Percentiles rank a stretch among this genome's conserved stretches.
phyloP scores from a whole-genome alignment of 352 stramenopile species.

The Elongisporangium anandrum region DNA sequence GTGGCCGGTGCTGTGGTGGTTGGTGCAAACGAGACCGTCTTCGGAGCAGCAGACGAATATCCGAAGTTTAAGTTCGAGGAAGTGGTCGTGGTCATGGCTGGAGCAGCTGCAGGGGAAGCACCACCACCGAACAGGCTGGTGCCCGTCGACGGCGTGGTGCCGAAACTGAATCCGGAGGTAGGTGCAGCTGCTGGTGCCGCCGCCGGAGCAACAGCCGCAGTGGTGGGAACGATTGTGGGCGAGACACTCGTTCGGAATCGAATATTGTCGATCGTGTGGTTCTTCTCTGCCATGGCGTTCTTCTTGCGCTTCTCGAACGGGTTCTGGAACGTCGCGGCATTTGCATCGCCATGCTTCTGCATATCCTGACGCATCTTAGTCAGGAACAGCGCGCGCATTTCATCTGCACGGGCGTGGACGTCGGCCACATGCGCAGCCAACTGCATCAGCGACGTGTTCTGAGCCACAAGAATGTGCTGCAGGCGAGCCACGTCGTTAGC shows the following conservation, averaged over 20 bases:
- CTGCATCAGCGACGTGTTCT: slow-evolving; percentile 77
- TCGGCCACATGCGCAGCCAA: slow-evolving; percentile 67
- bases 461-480: slow-evolving; percentile 70
- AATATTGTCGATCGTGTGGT: slow-evolving; percentile 67
- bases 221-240: slow-evolving; percentile 49
- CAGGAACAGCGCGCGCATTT: slow-evolving; percentile 67
- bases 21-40: slow-evolving; percentile 63
- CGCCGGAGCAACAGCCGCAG: slow-evolving; percentile 9
- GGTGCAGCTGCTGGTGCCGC: slow-evolving; percentile 12
- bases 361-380: slow-evolving; percentile 59
- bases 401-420: slow-evolving; percentile 71
- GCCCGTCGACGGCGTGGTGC: slow-evolving; percentile 12
- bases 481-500: slow-evolving; percentile 31
- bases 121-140: slow-evolving; percentile 44
- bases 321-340: slow-evolving; percentile 59
- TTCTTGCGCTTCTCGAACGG: slow-evolving; percentile 79
- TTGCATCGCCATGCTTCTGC: slow-evolving; percentile 52
- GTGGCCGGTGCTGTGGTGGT: slow-evolving; percentile 20
- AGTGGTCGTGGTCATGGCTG: slow-evolving; percentile 7
- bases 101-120: slow-evolving; percentile 7
- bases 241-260: slow-evolving; percentile 72
- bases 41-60: slow-evolving; percentile 20
- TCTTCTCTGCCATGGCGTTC: slow-evolving; percentile 51
- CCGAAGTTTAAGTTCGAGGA: slow-evolving; percentile 20
- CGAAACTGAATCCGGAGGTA: slow-evolving; percentile 39